phyloP scores from a whole-genome alignment of 2,329 filamentous ascomycete species.

The Ceratocystis diversiconidia region DNA sequence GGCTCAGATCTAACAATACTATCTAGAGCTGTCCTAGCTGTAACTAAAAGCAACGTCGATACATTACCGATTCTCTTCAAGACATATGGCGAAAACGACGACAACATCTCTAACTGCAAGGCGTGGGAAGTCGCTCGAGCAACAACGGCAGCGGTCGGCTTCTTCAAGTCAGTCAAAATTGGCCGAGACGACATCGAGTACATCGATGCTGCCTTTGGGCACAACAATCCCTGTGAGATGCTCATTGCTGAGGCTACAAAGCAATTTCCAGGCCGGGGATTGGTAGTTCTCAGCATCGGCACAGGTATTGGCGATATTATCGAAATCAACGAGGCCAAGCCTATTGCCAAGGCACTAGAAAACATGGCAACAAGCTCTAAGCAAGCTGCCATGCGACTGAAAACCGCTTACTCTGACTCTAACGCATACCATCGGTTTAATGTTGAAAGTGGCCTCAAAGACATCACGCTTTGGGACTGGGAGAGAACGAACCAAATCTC shows the following conservation, averaged over 20 bases:
- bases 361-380: background rate
- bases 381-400: background rate
- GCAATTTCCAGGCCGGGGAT: constrained; percentile 19
- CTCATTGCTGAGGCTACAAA: constrained; percentile 23
- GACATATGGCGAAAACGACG: constrained; percentile 21
- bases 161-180: constrained; percentile 24
- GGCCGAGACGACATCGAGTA: constrained; percentile 23
- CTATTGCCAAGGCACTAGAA: background rate
- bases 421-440: constrained; percentile 22
- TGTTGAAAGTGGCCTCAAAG: constrained; percentile 22
- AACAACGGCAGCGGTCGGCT: constrained; percentile 23
- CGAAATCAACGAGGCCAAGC: constrained; percentile 17
- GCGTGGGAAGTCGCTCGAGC: constrained; percentile 25
- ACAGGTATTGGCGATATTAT: constrained; percentile 22
- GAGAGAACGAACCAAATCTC: constrained; percentile 21
- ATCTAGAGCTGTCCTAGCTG: background rate
- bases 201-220: constrained; percentile 24
- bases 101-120: constrained; percentile 19
- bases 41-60: background rate
- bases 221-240: constrained; percentile 25
- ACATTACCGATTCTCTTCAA: constrained; percentile 22
- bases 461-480: constrained; percentile 23
- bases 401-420: constrained; percentile 18
- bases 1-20: background rate
- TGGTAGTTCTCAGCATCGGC: constrained; percentile 22